Evolutionary conservation across 2,329 filamentous ascomycete genomes (phyloP).

Genomic region (Cladophialophora bantiana): DNA sequence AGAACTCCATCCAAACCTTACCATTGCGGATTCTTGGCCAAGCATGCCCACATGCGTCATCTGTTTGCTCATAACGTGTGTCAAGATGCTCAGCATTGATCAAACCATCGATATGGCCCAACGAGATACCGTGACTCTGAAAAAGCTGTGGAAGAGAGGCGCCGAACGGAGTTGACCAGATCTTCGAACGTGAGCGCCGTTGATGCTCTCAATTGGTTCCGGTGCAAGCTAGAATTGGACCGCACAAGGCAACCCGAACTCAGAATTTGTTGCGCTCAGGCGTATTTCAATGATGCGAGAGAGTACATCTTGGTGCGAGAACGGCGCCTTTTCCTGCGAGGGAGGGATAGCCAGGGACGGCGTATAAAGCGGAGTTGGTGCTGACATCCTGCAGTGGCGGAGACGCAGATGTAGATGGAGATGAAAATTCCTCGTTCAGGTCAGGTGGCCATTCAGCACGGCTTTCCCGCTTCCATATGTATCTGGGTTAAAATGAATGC

Average conservation of each 20-base stretch:
- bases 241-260: not conserved
- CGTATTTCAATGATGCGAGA: not conserved
- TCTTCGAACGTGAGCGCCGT: not conserved
- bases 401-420: not conserved
- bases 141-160: not conserved
- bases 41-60: not conserved
- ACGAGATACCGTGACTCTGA: not conserved
- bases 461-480: not conserved
- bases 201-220: not conserved
- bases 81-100: not conserved
- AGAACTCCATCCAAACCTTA: not conserved
- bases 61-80: not conserved
- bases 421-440: not conserved
- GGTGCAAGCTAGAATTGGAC: not conserved
- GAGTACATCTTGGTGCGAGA: not conserved
- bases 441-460: not conserved
- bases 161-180: not conserved
- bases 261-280: not conserved
- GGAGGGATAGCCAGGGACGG: not conserved
- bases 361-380: not conserved
- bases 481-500: not conserved
- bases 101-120: not conserved
- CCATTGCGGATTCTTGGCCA: not conserved
- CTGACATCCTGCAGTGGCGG: not conserved
- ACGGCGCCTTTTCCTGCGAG: not conserved